Conservation (phyloP, 371 early-diverging fungal genomes). For the Lichtheimia corymbifera region DNA sequence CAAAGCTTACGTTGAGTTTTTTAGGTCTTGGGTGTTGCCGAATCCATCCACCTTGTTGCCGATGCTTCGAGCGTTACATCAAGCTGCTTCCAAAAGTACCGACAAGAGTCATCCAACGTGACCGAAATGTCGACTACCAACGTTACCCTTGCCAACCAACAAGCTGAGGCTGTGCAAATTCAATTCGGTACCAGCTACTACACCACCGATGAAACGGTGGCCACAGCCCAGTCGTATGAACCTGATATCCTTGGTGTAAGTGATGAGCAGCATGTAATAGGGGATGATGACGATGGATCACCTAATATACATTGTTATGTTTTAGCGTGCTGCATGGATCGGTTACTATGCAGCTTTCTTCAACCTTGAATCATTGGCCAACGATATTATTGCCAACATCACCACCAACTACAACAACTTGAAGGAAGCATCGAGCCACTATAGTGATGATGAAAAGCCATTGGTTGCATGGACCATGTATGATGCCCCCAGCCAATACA, state of each 20-base stretch:
- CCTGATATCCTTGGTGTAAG: constrained; percentile 63
- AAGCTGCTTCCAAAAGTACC: constrained; percentile 64
- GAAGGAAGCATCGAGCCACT: constrained; percentile 49
- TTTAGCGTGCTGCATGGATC: constrained; percentile 76
- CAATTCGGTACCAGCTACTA: constrained; percentile 37
- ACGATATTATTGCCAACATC: constrained; percentile 53
- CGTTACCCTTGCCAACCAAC: constrained; percentile 39
- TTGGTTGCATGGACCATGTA: constrained; percentile 71
- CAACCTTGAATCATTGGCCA: constrained; percentile 67
- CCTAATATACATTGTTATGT: background rate
- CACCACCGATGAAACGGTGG: constrained; percentile 26
- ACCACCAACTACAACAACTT: constrained; percentile 70
- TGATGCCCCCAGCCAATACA: constrained; percentile 62
- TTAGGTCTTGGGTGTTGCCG: constrained; percentile 66
- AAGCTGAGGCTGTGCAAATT: constrained; percentile 41
- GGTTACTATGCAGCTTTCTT: constrained; percentile 78
- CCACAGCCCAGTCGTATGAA: constrained; percentile 31
- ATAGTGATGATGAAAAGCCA: constrained; percentile 46
- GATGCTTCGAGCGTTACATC: constrained; percentile 62
- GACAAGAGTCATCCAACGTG: constrained; percentile 27
- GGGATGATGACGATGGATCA: background rate
- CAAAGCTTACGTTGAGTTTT: background rate
- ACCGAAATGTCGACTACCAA: constrained; percentile 39
- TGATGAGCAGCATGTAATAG: constrained; percentile 4
- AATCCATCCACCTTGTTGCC: constrained; percentile 53